Base-by-base conservation (phyloP, 768 basidiomycete species). In the Ephemerocybe angulata region DNA sequence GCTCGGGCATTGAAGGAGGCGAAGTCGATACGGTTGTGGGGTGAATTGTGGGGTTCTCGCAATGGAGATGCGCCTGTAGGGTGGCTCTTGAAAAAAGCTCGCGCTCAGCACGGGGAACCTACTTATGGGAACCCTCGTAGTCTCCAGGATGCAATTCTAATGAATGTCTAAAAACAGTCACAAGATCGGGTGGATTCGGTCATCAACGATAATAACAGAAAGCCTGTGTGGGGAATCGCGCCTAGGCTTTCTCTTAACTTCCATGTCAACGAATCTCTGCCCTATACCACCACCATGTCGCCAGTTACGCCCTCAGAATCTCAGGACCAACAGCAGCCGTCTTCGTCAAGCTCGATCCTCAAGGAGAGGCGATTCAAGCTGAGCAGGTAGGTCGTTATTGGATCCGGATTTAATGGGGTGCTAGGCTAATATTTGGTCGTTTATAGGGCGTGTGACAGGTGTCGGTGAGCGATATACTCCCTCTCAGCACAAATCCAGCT, bases 331-430 rank as follows among this genome's bases (percentile, higher is more conserved):
- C 64, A 71, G 40, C 52, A 56, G 50, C 10, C 51, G 43, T 42
- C 48, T 37, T 40, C 65, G 1, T 62, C 70, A 6, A 60, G 79
- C 25, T 79, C 78, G 8, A 76, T 84, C 2, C 75, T 88, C 55
- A 92, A 90, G 70, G 90, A 93, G 63, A 78, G 90, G 52, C 81
- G 90, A 50, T 92, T 93, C 76, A 93, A 93, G 75, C 73, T 93
- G 55, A 90, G 87, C 82, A 87, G 90, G 90, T 88, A 56, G 35
- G 80, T 67, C 54, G 4, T 15, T 50, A 53, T 46, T 60, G 28
- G 38, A 33, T 41, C 35, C 37, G 28, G 47, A 21, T 44, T 28
- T 43, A 44, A 24, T 47, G n/a, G 33, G 24, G 22, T 15, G 15
- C 33, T 28, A 38, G 27, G 22, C 51, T 24, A 46, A 30, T 24